These are phyloP conservation scores for Ophiocordyceps sinensis DNA, from an alignment of 2,329 filamentous ascomycete species.

Conservation along the genomic window DNA sequence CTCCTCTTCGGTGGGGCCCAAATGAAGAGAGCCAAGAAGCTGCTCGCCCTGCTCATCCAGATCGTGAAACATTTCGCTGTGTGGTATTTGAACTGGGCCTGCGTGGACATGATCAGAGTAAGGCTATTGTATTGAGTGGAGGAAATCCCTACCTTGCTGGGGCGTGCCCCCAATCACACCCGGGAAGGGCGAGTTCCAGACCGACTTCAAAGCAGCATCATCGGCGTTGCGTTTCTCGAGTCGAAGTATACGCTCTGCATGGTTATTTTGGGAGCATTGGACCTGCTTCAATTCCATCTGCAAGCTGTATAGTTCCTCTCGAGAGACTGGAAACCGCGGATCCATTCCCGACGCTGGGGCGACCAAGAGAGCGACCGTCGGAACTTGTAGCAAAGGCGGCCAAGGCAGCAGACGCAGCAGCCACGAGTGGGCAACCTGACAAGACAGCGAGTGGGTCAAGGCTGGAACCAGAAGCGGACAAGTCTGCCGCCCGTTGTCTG, in stretches of 20 bases:
- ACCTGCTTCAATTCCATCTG: constrained; percentile 59
- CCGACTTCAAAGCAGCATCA: constrained; percentile 60
- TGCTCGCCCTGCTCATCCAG: constrained; percentile 79
- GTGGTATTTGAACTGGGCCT: constrained; percentile 69
- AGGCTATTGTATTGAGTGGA: background rate
- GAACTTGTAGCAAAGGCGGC: background rate
- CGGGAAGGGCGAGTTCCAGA: constrained; percentile 93
- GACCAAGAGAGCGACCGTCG: background rate
- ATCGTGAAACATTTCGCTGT: constrained; percentile 76
- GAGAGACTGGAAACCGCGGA: constrained; percentile 41
- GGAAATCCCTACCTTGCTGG: constrained; percentile 55
- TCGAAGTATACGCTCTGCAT: constrained; percentile 45
- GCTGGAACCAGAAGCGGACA: background rate
- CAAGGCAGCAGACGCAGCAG: background rate
- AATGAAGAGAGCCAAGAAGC: constrained; percentile 64
- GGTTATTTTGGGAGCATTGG: constrained; percentile 46
- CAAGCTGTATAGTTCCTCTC: constrained; percentile 53
- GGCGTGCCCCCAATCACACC: constrained; percentile 68
- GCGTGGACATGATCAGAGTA: constrained; percentile 1
- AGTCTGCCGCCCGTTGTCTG: background rate
- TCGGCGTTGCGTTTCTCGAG: constrained; percentile 55
- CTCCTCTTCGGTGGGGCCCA: constrained; percentile 72
- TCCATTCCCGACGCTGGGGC: constrained; percentile 38
- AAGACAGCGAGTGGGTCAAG: background rate
- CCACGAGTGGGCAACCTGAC: background rate